These are phyloP conservation scores for Nasturtium officinale DNA, from an alignment of 345 rosid genomes.

Conservation along the genomic window DNA sequence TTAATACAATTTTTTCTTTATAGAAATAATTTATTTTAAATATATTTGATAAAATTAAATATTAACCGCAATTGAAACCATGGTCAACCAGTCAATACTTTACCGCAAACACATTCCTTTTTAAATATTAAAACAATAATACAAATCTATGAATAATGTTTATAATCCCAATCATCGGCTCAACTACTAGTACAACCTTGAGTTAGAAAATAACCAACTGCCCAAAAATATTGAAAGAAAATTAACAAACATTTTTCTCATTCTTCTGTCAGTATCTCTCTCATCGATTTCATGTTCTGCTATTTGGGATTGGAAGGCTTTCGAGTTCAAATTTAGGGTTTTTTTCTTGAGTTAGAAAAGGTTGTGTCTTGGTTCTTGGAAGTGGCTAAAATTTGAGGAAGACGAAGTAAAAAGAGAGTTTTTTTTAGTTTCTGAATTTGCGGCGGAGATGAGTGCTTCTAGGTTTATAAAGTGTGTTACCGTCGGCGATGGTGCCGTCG, in stretches of 20 bases:
- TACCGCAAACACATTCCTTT: too few species aligned
- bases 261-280: constrained; percentile 28
- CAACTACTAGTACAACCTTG: too few species aligned
- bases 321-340: constrained; percentile 1
- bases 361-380: constrained; percentile 26
- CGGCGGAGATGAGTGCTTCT: constrained; percentile 74
- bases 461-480: constrained; percentile 98
- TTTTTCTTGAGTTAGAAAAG: constrained; percentile 19
- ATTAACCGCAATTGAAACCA: too few species aligned
- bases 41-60: too few species aligned
- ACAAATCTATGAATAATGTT: too few species aligned
- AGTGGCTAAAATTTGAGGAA: constrained; percentile 34
- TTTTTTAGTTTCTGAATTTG: constrained; percentile 4
- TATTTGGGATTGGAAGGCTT: not conserved
- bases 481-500: constrained; percentile 97
- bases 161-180: too few species aligned
- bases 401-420: not conserved
- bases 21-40: too few species aligned
- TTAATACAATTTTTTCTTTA: too few species aligned
- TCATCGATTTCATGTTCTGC: constrained; percentile 30
- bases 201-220: constrained; percentile 40
- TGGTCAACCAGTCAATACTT: too few species aligned
- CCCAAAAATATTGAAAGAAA: constrained; percentile 12
- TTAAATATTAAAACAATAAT: too few species aligned
- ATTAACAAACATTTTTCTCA: not conserved